These are phyloP conservation scores for Begonia peltatifolia DNA, from an alignment of 306 rosid genomes.

Conservation along the genomic window DNA sequence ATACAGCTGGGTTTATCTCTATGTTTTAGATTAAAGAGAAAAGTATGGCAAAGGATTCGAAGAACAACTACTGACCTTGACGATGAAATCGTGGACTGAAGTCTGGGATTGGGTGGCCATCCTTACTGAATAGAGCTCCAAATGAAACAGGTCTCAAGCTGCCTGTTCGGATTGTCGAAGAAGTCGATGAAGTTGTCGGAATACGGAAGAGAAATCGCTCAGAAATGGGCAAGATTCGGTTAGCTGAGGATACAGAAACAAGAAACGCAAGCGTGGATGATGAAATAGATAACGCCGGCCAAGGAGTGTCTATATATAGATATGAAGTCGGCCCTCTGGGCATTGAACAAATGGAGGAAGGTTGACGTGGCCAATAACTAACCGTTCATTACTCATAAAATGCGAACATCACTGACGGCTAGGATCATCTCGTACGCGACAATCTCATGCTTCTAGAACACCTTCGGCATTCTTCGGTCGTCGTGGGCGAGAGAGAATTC, in stretches of 20 bases:
- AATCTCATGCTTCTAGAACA: too few species aligned
- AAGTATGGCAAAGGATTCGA: neutral
- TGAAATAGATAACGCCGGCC: too few species aligned
- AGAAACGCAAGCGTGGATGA: too few species aligned
- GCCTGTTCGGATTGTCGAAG: conserved; percentile 4
- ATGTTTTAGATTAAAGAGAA: neutral
- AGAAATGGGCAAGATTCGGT: conserved; percentile 3
- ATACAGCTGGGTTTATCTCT: neutral
- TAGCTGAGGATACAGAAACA: conserved; percentile 1
- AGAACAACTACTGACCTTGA: conserved; percentile 20
- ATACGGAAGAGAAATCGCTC: conserved; percentile 2
- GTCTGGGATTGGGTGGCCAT: conserved; percentile 12
- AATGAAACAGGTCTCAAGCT: conserved; percentile 7
- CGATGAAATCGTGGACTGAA: conserved; percentile 48
- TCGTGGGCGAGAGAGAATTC: too few species aligned
- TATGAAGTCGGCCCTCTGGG: too few species aligned
- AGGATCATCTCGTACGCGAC: too few species aligned
- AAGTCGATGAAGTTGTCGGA: conserved; percentile 3
- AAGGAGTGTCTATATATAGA: too few species aligned
- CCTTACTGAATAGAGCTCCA: conserved; percentile 14
- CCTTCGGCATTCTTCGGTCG: too few species aligned
- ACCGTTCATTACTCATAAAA: too few species aligned
- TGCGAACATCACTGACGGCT: too few species aligned
- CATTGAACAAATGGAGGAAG: too few species aligned
- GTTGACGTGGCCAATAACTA: too few species aligned